Base-by-base conservation (phyloP, 2,329 filamentous ascomycete genomes). In the Ambrosiella cleistominuta region DNA sequence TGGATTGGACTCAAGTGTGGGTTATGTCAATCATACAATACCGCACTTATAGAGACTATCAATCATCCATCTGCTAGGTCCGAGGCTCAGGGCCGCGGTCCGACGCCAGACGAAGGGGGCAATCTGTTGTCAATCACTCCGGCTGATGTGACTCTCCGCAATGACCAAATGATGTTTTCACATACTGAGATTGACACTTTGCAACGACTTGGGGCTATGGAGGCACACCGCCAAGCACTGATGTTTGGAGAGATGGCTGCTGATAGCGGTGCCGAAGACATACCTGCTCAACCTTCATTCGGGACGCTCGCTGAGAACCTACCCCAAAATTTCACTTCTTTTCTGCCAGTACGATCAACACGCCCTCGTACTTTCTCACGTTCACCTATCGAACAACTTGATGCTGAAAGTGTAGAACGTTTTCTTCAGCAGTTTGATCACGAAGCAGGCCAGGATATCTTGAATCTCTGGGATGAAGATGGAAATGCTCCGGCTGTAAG, bases 1-100 rank as follows among this genome's bases (percentile, higher is more conserved):
- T 98, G 93, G 88, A 74, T 97, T 3, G 93, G 93, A 0, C 74
- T 95, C 51, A 95, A 95, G 69, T 98, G 93, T 67, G 82, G 77
- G 12, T 80, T 84, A 40, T 86, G 83, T 65, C 72, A 75, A 47
- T 85, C 82, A 2, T 86, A 85, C 65, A 86, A 86, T 65, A 86
- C 83, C 0, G 79, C 77, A 13, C 56, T 58, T 15, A 45, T 60
- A 9, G 56, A 60, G 38, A 60, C 59, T n/a, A 56, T 60, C 13
- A 58, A 58, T 47, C 38, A 47, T 19, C 57, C 51, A 15, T 55
- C 57, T 15, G n/a, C 51, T 37, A 36, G 47, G 40, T 13, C 11
- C 36, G 13, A 11, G 47, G 38, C 39, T 35, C 53, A 55, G 11
- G 35, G 27, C 47, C 47, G 9, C 3, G 12, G 42, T 54, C 11